These are phyloP conservation scores for Aspergillus egyptiacus DNA, from an alignment of 495 filamentous ascomycete genomes.

Conservation along the genomic window DNA sequence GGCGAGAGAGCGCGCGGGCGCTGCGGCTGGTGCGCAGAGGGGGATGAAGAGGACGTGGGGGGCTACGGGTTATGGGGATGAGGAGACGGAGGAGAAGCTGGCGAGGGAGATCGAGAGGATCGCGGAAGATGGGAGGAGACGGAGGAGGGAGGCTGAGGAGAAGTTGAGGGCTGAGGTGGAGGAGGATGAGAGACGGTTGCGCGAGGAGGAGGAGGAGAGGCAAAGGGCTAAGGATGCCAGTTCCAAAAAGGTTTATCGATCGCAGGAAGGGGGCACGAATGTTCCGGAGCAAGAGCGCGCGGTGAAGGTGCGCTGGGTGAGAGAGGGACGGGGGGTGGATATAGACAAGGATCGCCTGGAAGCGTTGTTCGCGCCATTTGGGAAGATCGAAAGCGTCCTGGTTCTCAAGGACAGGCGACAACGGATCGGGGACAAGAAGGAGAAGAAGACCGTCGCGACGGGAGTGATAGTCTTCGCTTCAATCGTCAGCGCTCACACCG, in stretches of 20 bases:
- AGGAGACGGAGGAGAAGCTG: conserved; percentile 52
- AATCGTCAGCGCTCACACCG: conserved; percentile 55
- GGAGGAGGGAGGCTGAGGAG: conserved; percentile 46
- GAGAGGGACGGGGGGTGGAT: conserved; percentile 40
- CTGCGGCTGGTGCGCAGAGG: conserved; percentile 19
- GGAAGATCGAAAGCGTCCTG: conserved; percentile 49
- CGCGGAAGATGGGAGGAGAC: conserved; percentile 56
- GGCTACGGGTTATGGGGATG: conserved; percentile 32
- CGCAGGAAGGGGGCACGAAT: conserved; percentile 37
- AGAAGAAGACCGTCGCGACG: conserved; percentile 49
- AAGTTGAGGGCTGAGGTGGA: conserved; percentile 43
- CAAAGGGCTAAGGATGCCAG: conserved; percentile 27
- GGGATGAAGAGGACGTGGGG: conserved; percentile 46
- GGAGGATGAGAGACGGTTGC: conserved; percentile 40
- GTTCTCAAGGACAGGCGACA: conserved; percentile 51
- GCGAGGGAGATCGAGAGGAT: conserved; percentile 56
- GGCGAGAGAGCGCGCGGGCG: conserved; percentile 48
- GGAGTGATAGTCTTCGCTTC: conserved; percentile 53
- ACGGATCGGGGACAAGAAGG: conserved; percentile 43
- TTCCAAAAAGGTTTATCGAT: conserved; percentile 35
- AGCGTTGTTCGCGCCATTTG: conserved; percentile 47
- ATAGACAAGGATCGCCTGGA: conserved; percentile 42
- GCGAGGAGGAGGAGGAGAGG: conserved; percentile 34
- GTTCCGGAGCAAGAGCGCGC: conserved; percentile 54
- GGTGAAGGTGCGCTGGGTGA: conserved; percentile 53